Evolutionary conservation across 176 grass and related monocot genomes (phyloP).

Genomic region (Musa acuminata): DNA sequence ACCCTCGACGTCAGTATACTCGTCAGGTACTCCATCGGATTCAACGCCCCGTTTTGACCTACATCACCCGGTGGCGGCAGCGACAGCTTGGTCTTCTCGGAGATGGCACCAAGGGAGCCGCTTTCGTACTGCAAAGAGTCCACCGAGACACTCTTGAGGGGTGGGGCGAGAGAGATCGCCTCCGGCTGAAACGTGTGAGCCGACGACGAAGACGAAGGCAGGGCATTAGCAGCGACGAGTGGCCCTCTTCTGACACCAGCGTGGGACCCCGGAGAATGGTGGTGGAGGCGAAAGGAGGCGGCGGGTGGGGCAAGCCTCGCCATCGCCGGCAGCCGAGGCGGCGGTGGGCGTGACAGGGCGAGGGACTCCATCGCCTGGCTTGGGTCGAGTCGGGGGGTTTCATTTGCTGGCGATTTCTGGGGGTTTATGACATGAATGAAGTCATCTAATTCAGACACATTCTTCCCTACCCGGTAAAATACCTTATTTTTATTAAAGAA

Average conservation of each 20-base stretch:
- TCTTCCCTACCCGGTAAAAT: too few species aligned
- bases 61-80: not conserved
- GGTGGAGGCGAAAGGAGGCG: not conserved
- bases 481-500: too few species aligned
- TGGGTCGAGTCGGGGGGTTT: too few species aligned
- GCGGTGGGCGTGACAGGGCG: not conserved
- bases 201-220: not conserved
- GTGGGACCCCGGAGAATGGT: not conserved
- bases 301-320: not conserved
- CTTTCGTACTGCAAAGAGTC: constrained; percentile 62
- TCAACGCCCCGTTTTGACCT: constrained; percentile 24
- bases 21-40: constrained; percentile 88
- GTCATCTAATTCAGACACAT: too few species aligned
- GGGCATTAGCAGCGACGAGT: not conserved
- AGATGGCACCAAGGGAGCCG: constrained; percentile 49
- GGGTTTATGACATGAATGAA: too few species aligned
- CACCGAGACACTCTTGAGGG: constrained; percentile 36
- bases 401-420: too few species aligned
- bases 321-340: not conserved
- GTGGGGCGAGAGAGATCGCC: not conserved
- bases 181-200: not conserved
- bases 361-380: constrained; percentile 41
- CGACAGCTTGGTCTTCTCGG: constrained; percentile 6
- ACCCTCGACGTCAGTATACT: constrained; percentile 68
- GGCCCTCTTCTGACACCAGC: not conserved